Conservation (phyloP, 306 rosid species). For the Mimosa bimucronata region DNA sequence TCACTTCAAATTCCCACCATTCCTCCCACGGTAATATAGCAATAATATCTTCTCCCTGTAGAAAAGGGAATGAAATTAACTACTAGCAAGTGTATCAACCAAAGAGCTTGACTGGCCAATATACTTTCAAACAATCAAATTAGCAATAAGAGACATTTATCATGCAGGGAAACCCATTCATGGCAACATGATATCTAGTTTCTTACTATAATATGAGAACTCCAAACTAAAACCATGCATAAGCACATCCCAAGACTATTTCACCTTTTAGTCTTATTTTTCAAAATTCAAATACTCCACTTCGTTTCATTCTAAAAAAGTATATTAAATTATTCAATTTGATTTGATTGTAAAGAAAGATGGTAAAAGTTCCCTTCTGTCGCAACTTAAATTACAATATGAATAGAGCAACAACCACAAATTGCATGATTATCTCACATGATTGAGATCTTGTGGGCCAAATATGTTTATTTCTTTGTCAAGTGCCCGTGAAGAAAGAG, state of each 20-base stretch:
- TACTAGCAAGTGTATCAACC: slow-evolving; percentile 8
- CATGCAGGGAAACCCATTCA: slow-evolving; percentile 16
- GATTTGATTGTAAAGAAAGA: neutral
- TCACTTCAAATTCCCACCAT: slow-evolving; percentile 94
- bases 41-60: slow-evolving; percentile 87
- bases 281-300: neutral
- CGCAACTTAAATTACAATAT: neutral
- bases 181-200: too few species aligned
- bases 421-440: neutral
- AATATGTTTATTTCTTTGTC: neutral
- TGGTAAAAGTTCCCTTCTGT: neutral
- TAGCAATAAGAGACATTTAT: slow-evolving; percentile 16
- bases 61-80: slow-evolving; percentile 29
- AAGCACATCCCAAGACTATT: too few species aligned
- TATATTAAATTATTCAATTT: neutral
- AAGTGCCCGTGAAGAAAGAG: neutral
- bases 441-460: neutral
- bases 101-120: slow-evolving; percentile 11
- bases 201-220: too few species aligned
- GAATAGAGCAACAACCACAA: neutral
- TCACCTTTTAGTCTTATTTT: neutral
- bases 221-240: too few species aligned
- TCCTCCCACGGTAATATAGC: slow-evolving; percentile 90
- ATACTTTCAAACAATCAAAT: slow-evolving; percentile 12
- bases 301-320: neutral